phyloP scores from a whole-genome alignment of 495 filamentous ascomycete species.

The Penicillium longicatenatum region DNA sequence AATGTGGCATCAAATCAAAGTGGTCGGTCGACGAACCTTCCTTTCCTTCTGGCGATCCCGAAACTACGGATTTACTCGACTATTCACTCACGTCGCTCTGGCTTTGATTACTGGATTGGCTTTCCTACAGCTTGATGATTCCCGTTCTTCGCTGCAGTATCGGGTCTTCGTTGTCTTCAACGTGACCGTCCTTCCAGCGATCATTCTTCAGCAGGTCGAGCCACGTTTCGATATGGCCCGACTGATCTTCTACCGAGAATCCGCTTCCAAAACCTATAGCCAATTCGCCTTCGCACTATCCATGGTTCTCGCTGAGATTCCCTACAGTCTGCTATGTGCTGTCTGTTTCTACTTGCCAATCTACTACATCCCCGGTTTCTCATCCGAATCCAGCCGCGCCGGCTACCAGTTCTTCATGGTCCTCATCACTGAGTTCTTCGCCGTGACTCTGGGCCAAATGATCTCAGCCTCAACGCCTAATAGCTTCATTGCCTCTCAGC shows the following conservation, averaged over 20 bases:
- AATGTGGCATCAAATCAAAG: constrained; percentile 67
- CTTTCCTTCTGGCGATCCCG: constrained; percentile 72
- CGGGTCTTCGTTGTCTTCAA: constrained; percentile 85
- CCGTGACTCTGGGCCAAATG: constrained; percentile 70
- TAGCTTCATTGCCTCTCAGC: constrained; percentile 68
- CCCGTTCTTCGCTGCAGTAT: constrained; percentile 70
- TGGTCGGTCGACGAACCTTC: constrained; percentile 65
- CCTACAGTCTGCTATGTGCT: constrained; percentile 73
- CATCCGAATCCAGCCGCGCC: constrained; percentile 55
- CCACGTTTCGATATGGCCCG: constrained; percentile 76
- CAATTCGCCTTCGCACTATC: constrained; percentile 69
- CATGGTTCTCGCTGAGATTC: constrained; percentile 74
- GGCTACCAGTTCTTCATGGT: constrained; percentile 86
- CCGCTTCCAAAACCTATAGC: constrained; percentile 75
- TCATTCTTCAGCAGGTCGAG: constrained; percentile 77
- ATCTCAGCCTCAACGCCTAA: constrained; percentile 69
- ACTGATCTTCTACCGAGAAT: constrained; percentile 76
- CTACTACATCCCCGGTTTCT: constrained; percentile 72
- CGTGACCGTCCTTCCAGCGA: constrained; percentile 71
- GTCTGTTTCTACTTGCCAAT: constrained; percentile 73
- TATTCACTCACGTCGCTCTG: constrained; percentile 76
- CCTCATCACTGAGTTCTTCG: constrained; percentile 73
- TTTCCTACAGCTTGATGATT: constrained; percentile 69
- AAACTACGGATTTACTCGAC: constrained; percentile 75
- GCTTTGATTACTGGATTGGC: constrained; percentile 73